Base-by-base conservation (phyloP, 495 filamentous ascomycete species). In the Trichoderma virens region DNA sequence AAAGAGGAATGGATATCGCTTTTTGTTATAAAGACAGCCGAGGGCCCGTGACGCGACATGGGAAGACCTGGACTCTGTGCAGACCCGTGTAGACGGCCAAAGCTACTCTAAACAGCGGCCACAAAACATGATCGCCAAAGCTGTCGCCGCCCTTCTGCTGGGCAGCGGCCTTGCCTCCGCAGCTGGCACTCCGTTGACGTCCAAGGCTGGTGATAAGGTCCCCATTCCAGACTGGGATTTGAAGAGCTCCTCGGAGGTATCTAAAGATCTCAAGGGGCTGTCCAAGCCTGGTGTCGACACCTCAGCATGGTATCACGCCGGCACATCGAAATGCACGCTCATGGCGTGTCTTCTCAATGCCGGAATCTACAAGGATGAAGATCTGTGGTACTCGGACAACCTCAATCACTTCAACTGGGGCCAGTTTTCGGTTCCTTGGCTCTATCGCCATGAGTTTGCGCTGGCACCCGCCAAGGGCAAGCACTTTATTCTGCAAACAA, bases 381-480 rank as follows among this genome's bases (percentile, higher is more conserved):
- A 82, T 0, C 67, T 88, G 0, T 88, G 86, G 70, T 86, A 77
- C 67, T 87, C 85, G 0, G 71, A 84, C 25, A 82, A 82, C 61
- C 77, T 86, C 51, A 67, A 76, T 54, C 70, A 64, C 2, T 70
- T 82, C 41, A 78, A 81, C 28, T 66, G 70, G 8, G 68, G 75
- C 2, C 75, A 76, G 60, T 89, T 87, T 67, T 65, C 70, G 3
- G 76, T 79, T 1, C 82, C 86, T 0, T 89, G 85, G 85, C 66
- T 87, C 9, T 88, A 86, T 66, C 80, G 85, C n/a, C 70, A 83
- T 27, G 82, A 86, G 64, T 82, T 87, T 64, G 64, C 63, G 1
- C 65, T 86, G 3, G 38, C 71, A 2, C 72, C 77, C 1, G 64
- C 62, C 0, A 35, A 70, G 0, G 79, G 75, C 4, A 69, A 81